Conservation (phyloP, 371 early-diverging fungal species). For the Chytridium lagenaria region DNA sequence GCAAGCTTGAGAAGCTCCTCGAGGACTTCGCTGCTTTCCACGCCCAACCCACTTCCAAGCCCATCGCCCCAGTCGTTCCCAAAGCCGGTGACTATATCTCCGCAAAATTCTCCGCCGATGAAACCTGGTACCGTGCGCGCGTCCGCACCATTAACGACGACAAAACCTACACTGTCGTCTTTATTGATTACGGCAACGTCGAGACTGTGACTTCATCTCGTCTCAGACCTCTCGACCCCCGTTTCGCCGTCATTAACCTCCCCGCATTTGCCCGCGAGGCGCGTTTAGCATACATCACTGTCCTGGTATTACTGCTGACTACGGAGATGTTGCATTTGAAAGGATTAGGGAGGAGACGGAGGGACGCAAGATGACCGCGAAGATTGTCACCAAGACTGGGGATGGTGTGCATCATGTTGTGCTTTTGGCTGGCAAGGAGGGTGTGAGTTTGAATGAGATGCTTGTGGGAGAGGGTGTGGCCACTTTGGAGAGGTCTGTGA, state of each 20-base stretch:
- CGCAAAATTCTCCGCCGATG: slow-evolving; percentile 87
- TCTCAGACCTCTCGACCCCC: slow-evolving; percentile 47
- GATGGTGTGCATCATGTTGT: slow-evolving; percentile 64
- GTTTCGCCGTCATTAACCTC: slow-evolving; percentile 52
- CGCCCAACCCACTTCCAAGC: slow-evolving; percentile 27
- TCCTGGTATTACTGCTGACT: slow-evolving; percentile 74
- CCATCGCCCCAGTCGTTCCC: slow-evolving; percentile 59
- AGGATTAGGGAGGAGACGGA: slow-evolving; percentile 70
- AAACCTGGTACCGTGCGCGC: slow-evolving; percentile 89
- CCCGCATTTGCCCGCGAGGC: slow-evolving; percentile 87
- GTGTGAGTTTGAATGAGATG: slow-evolving; percentile 72
- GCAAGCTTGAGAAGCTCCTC: slow-evolving; percentile 84
- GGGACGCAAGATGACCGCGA: slow-evolving; percentile 77
- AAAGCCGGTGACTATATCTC: slow-evolving; percentile 74
- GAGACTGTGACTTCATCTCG: slow-evolving; percentile 50
- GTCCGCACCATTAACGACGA: slow-evolving; percentile 69
- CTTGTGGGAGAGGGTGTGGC: slow-evolving; percentile 82
- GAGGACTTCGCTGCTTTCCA: slow-evolving; percentile 73
- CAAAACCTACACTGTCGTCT: slow-evolving; percentile 74
- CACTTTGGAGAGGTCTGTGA: slow-evolving; percentile 55
- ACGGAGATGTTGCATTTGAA: slow-evolving; percentile 76
- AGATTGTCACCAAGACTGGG: slow-evolving; percentile 61
- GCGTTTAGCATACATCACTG: slow-evolving; percentile 77
- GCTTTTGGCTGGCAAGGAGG: slow-evolving; percentile 70
- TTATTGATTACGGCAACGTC: slow-evolving; percentile 92